Percentiles rank a stretch among this genome's conserved stretches.
phyloP scores from a whole-genome alignment of 306 rosid species.

The Corylus avellana region DNA sequence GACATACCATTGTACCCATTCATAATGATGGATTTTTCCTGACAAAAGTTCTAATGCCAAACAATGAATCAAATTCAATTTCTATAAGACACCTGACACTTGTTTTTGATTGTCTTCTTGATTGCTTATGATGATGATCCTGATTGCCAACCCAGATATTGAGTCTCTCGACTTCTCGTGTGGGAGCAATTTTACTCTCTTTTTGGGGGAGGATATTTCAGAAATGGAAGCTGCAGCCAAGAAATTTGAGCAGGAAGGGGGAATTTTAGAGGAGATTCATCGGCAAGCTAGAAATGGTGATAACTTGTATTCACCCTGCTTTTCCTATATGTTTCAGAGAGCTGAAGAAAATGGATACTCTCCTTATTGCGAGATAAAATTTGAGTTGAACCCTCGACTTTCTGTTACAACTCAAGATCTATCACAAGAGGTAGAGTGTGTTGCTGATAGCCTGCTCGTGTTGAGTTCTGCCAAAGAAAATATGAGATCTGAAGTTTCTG shows the following conservation, averaged over 20 bases:
- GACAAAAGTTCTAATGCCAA: background rate
- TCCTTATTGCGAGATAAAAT: slow-evolving; percentile 62
- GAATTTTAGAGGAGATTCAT: slow-evolving; percentile 46
- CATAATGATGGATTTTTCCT: background rate
- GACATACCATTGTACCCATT: background rate
- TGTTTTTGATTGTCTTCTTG: background rate
- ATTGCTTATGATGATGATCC: slow-evolving; percentile 5
- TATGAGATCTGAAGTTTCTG: slow-evolving; percentile 43
- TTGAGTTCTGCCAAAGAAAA: slow-evolving; percentile 30
- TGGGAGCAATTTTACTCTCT: slow-evolving; percentile 59
- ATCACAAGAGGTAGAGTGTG: slow-evolving; percentile 39
- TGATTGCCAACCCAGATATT: slow-evolving; percentile 49
- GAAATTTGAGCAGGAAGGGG: slow-evolving; percentile 73
- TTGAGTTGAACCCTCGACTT: slow-evolving; percentile 45
- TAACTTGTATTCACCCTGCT: slow-evolving; percentile 65
- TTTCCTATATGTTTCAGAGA: slow-evolving; percentile 49
- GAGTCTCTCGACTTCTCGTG: slow-evolving; percentile 66
- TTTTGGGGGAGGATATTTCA: slow-evolving; percentile 66
- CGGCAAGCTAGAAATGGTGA: slow-evolving; percentile 46
- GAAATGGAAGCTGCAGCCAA: slow-evolving; percentile 88
- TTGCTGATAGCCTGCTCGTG: slow-evolving; percentile 36
- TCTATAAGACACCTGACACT: background rate
- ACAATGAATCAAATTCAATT: background rate
- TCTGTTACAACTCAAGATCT: slow-evolving; percentile 36
- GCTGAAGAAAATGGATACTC: slow-evolving; percentile 65